These are phyloP conservation scores for Dactylellina parvicollis DNA, from an alignment of 2,329 filamentous ascomycete genomes.

Conservation along the genomic window DNA sequence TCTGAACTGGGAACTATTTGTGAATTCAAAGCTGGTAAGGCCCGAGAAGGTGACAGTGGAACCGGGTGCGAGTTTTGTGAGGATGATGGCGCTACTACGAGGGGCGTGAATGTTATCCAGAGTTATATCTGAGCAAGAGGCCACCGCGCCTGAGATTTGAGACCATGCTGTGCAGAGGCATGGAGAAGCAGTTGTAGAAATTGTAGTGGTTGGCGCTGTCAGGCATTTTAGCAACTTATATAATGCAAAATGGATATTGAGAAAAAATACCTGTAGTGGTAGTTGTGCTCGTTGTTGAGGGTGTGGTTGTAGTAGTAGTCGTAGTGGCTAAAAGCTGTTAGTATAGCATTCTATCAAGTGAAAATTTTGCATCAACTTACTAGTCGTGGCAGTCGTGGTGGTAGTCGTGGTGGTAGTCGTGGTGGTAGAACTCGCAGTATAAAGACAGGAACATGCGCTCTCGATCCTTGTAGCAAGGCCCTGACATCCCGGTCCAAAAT, in stretches of 20 bases:
- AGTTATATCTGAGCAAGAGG: slow-evolving; percentile 63
- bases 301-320: slow-evolving; percentile 10
- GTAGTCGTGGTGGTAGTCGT: slow-evolving; percentile 27
- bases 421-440: slow-evolving; percentile 14
- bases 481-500: slow-evolving; percentile 25
- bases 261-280: slow-evolving; percentile 2
- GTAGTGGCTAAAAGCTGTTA: no score
- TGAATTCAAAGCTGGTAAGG: slow-evolving; percentile 62
- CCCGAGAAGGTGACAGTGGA: slow-evolving; percentile 63
- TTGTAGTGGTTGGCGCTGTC: slow-evolving; percentile 13
- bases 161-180: slow-evolving; percentile 57
- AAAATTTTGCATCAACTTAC: no score
- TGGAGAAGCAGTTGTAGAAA: slow-evolving; percentile 16
- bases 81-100: slow-evolving; percentile 61
- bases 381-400: slow-evolving; percentile 5
- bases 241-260: not conserved
- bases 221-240: not conserved
- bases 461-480: slow-evolving; percentile 20
- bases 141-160: slow-evolving; percentile 61
- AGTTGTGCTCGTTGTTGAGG: no score
- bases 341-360: no score
- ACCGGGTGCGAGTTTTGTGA: slow-evolving; percentile 62
- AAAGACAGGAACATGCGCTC: slow-evolving; percentile 42
- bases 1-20: slow-evolving; percentile 61
- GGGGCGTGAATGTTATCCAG: slow-evolving; percentile 62